Percentiles rank a stretch among this genome's conserved stretches.
Conservation (phyloP, 768 basidiomycete species). For the Lentinus tigrinus region DNA sequence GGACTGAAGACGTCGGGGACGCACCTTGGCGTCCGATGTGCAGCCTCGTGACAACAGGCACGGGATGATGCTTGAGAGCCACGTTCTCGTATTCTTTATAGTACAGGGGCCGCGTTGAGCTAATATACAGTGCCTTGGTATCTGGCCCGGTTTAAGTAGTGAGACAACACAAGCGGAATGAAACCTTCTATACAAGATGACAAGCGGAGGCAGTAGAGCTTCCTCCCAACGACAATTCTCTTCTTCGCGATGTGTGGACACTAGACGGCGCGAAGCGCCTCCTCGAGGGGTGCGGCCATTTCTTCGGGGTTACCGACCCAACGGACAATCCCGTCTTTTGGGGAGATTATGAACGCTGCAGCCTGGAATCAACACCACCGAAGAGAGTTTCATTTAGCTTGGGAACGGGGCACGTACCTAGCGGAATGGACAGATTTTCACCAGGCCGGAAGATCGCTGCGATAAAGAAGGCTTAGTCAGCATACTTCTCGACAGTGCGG, state of each 20-base stretch:
- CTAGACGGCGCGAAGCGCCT: conserved; percentile 16
- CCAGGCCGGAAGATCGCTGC: conserved; percentile 30
- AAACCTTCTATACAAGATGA: too few relatives aligned
- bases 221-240: too few relatives aligned
- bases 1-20: neutral
- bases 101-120: neutral
- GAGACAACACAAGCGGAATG: neutral
- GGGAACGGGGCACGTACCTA: conserved; percentile 23
- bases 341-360: conserved; percentile 29
- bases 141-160: neutral
- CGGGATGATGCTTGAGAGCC: neutral
- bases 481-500: neutral
- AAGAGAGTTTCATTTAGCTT: conserved; percentile 12
- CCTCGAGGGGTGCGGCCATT: conserved; percentile 24
- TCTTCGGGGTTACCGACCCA: conserved; percentile 32
- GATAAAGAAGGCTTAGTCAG: conserved; percentile 14
- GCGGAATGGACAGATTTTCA: conserved; percentile 28
- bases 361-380: neutral
- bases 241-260: neutral
- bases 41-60: neutral
- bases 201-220: too few relatives aligned
- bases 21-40: neutral
- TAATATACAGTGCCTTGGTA: neutral
- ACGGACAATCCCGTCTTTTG: conserved; percentile 25
- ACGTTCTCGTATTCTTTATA: neutral